These are phyloP conservation scores for Botrytis fabae DNA, from an alignment of 2,329 filamentous ascomycete genomes.

Conservation along the genomic window DNA sequence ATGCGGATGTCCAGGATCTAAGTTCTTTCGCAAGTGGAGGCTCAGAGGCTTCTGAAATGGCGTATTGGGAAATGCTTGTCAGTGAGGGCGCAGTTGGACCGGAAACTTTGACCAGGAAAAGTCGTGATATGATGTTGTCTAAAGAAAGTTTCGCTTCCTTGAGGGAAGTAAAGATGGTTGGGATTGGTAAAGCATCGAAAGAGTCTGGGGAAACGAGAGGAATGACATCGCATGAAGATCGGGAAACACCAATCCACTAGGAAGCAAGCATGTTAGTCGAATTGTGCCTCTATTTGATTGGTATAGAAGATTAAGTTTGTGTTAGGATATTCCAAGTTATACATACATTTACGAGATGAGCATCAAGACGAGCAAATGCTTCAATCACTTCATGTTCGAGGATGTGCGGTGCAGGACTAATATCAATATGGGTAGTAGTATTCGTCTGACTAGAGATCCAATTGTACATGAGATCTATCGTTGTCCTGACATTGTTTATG, in stretches of 20 bases:
- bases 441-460: background rate
- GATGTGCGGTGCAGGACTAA: background rate
- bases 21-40: background rate
- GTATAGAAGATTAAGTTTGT: background rate
- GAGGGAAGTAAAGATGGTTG: background rate
- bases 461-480: slow-evolving; percentile 1
- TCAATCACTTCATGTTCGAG: slow-evolving; percentile 27
- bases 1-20: background rate
- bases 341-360: background rate
- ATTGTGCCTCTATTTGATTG: background rate
- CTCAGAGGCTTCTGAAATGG: background rate
- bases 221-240: background rate
- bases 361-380: slow-evolving; percentile 29
- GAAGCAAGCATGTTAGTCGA: background rate
- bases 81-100: background rate
- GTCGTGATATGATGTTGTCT: background rate
- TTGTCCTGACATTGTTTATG: background rate
- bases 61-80: background rate
- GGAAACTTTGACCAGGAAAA: background rate
- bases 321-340: background rate
- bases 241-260: background rate
- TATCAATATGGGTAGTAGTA: background rate
- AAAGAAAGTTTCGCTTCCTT: background rate
- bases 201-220: background rate
- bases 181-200: background rate